A percentile compares a stretch with the other conserved stretches of the same genome.
phyloP scores from a whole-genome alignment of 345 rosid genomes.

The Gossypium stocksii region DNA sequence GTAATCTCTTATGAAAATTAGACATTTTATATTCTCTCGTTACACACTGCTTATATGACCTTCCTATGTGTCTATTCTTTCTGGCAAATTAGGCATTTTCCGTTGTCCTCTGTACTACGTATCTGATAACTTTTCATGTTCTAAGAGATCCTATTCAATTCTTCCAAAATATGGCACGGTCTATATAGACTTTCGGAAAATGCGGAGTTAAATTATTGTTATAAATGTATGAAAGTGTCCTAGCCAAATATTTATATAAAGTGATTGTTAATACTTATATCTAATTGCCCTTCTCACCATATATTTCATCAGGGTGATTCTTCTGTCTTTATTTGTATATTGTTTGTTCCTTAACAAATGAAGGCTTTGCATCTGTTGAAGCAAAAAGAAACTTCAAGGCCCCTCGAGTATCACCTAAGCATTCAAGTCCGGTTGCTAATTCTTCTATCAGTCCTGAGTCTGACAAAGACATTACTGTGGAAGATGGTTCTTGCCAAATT shows the following conservation, averaged over 20 bases:
- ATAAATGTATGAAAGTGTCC: not conserved
- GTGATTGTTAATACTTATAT: not conserved
- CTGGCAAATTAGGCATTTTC: not conserved
- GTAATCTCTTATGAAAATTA: not conserved
- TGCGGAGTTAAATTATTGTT: not conserved
- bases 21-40: not conserved
- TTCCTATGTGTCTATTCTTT: constrained; percentile 2
- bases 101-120: not conserved
- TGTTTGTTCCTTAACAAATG: constrained; percentile 39
- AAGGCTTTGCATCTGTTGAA: constrained; percentile 86
- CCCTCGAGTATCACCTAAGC: constrained; percentile 49
- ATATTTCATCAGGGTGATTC: not conserved
- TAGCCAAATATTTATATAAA: not conserved
- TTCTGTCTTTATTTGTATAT: not conserved
- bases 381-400: constrained; percentile 71
- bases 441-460: constrained; percentile 29
- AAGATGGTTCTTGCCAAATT: constrained; percentile 32
- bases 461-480: constrained; percentile 18
- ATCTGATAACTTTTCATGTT: not conserved
- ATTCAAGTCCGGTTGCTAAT: constrained; percentile 34
- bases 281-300: not conserved
- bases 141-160: not conserved
- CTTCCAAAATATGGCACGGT: not conserved
- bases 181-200: not conserved
- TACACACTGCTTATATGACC: not conserved